phyloP scores from a whole-genome alignment of 2,329 filamentous ascomycete genomes.

The Pyrenophora graminea region DNA sequence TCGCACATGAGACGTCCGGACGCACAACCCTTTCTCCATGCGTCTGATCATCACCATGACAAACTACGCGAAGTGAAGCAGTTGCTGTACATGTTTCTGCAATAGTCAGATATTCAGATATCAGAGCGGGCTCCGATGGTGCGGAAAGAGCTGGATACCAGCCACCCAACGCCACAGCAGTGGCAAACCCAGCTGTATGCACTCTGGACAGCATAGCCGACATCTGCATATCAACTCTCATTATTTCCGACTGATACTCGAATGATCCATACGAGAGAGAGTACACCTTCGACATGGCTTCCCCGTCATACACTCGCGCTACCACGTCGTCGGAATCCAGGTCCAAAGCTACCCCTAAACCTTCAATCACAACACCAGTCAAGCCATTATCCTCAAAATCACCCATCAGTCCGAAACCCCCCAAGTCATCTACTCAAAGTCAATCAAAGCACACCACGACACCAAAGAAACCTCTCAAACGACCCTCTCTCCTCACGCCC shows the following conservation, averaged over 20 bases:
- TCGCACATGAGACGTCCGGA: background rate
- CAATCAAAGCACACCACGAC: background rate
- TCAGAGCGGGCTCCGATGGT: too few species aligned
- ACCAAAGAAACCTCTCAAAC: slow-evolving; percentile 6
- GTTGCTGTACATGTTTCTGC: too few species aligned
- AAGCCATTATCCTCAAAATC: background rate
- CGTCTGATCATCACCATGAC: background rate
- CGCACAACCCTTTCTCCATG: background rate
- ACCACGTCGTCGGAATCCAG: slow-evolving; percentile 21
- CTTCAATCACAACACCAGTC: background rate
- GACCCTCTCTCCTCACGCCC: slow-evolving; percentile 7
- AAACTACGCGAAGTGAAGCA: too few species aligned
- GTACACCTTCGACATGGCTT: slow-evolving; percentile 10
- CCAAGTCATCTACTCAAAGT: too few species aligned
- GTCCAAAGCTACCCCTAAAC: background rate
- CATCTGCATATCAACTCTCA: background rate
- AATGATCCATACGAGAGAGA: background rate
- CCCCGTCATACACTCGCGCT: slow-evolving; percentile 27
- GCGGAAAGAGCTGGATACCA: background rate
- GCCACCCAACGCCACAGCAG: background rate
- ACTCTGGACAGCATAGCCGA: background rate
- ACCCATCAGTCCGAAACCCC: too few species aligned
- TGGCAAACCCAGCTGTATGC: background rate
- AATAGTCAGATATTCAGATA: background rate
- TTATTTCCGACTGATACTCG: background rate